phyloP scores from a whole-genome alignment of 306 rosid species.

The Cucumis sativus region Cucumber_9930_V3 NC_026659.2:22040001-22040500 shows the following conservation, averaged over 20 bases:
- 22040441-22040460: neutral
- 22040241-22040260: constrained; percentile 15
- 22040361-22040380: neutral
- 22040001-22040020: neutral
- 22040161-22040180: constrained; percentile 66
- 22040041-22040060: constrained; percentile 47
- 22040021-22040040: constrained; percentile 44
- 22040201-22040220: constrained; percentile 33
- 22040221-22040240: constrained; percentile 17
- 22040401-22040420: neutral
- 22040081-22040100: neutral
- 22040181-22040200: constrained; percentile 57
- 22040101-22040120: neutral
- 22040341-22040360: neutral
- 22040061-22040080: constrained; percentile 57
- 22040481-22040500: neutral
- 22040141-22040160: constrained; percentile 73
- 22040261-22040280: neutral
- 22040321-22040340: neutral
- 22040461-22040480: neutral
- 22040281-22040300: neutral
- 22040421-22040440: neutral
- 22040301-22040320: neutral
- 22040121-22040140: neutral
- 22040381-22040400: neutral